Base-by-base conservation (phyloP, 1,139 yeast genomes). In the Protomyces lactucae-debilis region DNA sequence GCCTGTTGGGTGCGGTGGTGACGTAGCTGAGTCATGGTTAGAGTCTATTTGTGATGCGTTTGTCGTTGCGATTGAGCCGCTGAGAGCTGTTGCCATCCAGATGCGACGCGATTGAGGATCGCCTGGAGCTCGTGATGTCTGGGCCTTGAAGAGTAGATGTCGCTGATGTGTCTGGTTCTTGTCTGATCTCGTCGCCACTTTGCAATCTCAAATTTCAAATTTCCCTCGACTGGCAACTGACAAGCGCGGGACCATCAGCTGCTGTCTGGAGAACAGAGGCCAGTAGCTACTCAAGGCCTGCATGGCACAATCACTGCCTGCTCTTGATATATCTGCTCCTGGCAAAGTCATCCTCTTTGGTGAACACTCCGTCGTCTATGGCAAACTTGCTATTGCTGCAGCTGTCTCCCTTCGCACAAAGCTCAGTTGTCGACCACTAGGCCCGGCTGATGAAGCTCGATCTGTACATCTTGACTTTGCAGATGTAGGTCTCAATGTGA, bases 311-410 rank as follows among this genome's bases (percentile, higher is more conserved):
- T 6, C 8, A 28, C 8, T 6, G 8, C 32, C 32, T 28, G 32
- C 32, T 4, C 32, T 28, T 5, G 32, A 28, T 65, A 89, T 90
- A 1, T 88, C 97, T 67, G 95, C 99, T 1, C 99, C 99, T 0
- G 99, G 98, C 6, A 93, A 95, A 73, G 96, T 91, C 52, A 95
- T 93, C 70, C 81, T 95, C 55, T 95, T 91, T 73, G 99, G 99
- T 28, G 99, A 93, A 73, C 99, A 93, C 73, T 89, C 98, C 1
- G 98, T 95, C 1, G 99, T 93, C 1, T 89, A 88, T 73, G 86
- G 89, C 64, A 88, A 88, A 71, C 95, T 96, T 0, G 96, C 96
- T 32, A 88, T 90, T 65, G 96, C 97, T 0, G 96, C 96, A 0
- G 92, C 96, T 0, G 80, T 90, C 25, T 85, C 91, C 28, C 78